phyloP scores from a whole-genome alignment of 495 filamentous ascomycete genomes.

The Penicillium ucsense region DNA sequence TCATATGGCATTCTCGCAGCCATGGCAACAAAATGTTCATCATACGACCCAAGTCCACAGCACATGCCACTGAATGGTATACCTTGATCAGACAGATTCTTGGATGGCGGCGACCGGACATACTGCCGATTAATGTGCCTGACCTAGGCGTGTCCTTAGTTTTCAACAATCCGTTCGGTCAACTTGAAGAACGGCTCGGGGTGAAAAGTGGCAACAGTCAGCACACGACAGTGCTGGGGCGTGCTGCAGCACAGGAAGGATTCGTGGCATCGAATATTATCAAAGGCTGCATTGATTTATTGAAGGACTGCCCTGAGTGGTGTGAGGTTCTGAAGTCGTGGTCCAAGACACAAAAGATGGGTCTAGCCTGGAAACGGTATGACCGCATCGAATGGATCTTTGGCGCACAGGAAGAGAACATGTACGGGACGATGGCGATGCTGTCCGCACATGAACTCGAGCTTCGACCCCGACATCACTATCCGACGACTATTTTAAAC shows the following conservation, averaged over 20 bases:
- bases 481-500: conserved; percentile 43
- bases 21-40: conserved; percentile 57
- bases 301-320: conserved; percentile 52
- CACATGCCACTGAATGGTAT: conserved; percentile 64
- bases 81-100: conserved; percentile 56
- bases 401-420: conserved; percentile 58
- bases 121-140: conserved; percentile 57
- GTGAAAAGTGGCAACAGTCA: conserved; percentile 24
- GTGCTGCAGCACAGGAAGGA: conserved; percentile 39
- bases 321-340: conserved; percentile 50
- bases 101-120: conserved; percentile 48
- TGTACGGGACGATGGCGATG: conserved; percentile 71
- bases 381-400: conserved; percentile 69
- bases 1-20: conserved; percentile 52
- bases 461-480: conserved; percentile 60
- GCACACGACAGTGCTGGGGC: conserved; percentile 36
- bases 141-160: conserved; percentile 54
- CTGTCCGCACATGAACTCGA: conserved; percentile 65
- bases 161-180: conserved; percentile 55
- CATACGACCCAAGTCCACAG: conserved; percentile 53
- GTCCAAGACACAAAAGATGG: conserved; percentile 53
- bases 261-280: conserved; percentile 49
- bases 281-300: conserved; percentile 47
- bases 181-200: conserved; percentile 36
- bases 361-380: conserved; percentile 68